phyloP scores from a whole-genome alignment of 2,329 filamentous ascomycete species.

The Alternaria gaisen region DNA sequence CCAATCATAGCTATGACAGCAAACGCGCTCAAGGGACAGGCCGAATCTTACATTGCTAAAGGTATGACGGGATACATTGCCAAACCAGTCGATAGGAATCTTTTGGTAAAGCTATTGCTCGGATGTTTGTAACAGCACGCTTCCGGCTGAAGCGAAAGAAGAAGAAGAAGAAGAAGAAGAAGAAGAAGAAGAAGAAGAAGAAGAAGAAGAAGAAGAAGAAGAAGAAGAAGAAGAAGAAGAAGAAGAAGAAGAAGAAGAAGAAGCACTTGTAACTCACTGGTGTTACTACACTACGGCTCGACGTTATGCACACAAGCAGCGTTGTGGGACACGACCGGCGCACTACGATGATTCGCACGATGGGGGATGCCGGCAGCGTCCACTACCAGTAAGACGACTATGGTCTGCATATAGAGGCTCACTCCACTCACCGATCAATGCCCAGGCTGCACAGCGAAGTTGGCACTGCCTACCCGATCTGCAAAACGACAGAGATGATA shows the following conservation, averaged over 20 bases:
- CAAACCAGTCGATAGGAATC: conserved; percentile 63
- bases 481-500: neutral
- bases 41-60: conserved; percentile 61
- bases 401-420: neutral
- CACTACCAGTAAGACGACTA: neutral
- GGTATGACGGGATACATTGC: conserved; percentile 67
- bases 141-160: conserved; percentile 10
- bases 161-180: fast-evolving
- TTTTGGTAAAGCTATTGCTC: conserved; percentile 55
- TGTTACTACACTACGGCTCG: neutral
- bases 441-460: neutral
- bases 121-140: conserved; percentile 30
- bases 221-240: fast-evolving
- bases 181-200: fast-evolving
- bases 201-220: too few relatives aligned
- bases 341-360: neutral
- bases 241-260: neutral
- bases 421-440: neutral
- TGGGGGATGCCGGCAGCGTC: neutral
- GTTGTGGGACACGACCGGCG: neutral
- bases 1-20: conserved; percentile 66
- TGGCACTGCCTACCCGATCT: neutral
- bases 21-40: conserved; percentile 65
- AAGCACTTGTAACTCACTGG: neutral
- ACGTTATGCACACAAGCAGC: neutral